Evolutionary conservation across 345 rosid genomes (phyloP), one percentile per base, ranked within the genome.

Genomic region (Eucalyptus sp.): DNA sequence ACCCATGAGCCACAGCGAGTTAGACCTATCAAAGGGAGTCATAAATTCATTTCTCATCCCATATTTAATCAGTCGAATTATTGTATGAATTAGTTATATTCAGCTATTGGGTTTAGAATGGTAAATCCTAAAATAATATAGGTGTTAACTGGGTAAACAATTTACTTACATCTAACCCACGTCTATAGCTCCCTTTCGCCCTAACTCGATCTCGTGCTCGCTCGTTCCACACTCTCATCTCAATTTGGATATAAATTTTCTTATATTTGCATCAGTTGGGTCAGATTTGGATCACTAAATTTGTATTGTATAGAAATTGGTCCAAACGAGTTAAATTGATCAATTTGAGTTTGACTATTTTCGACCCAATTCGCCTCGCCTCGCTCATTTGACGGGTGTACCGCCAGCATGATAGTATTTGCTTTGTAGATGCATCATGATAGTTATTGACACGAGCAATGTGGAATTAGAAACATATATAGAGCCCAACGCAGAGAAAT

Each of bases 331-430:
- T 10, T 56, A 4, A 56, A 56, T 56, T 6, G 6, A 56, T 56
- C 12, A 9, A 56, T 56, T 24, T 56, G 13, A 56, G 20, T 56
- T 24, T 4, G 3, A 56, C 1, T 25, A 56, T 56, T 56, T 56
- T 56, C 0, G 0, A 56, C 29, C 13, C 62, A 25, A 4, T 56
- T 25, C 6, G 3, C 62, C 29, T 22, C 0, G 0, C 62, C 62
- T 10, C 29, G 11, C 62, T 25, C 6, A 0, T 56, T 1, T 10
- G 62, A 52, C 1, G 0, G 1, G 62, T 56, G 62, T 56, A 56
- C 29, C 1, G 0, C 62, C 0, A 56, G 3, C 68, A 62, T 62
- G 68, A 62, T 12, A 6, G 33, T 62, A 62, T 62, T 0, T 27
- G 13, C 27, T 60, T 60, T 60, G 14, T 60, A 60, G n/a, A 60